phyloP scores from a whole-genome alignment of 129 eudicot species.

The Deinandra increscens region DNA sequence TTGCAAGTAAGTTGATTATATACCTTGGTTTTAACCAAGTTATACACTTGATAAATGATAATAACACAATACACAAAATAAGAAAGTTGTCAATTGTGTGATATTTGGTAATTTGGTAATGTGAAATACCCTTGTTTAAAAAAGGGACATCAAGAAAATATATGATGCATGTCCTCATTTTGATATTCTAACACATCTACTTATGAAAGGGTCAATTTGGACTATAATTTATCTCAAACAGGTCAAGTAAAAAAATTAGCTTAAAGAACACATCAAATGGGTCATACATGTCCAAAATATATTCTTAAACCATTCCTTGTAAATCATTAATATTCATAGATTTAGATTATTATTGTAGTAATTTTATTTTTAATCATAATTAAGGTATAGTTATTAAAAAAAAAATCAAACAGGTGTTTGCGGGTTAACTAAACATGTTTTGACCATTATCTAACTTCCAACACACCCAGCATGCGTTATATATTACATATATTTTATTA shows the following conservation, averaged over 20 bases:
- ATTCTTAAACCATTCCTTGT: not conserved
- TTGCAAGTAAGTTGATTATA: not conserved
- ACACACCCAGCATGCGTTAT: not conserved
- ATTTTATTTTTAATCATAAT: not conserved
- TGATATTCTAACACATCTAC: not conserved
- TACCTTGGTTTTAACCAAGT: no score
- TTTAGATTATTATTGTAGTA: no score
- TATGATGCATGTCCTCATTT: not conserved
- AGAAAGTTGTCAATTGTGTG: not conserved
- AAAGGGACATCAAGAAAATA: not conserved
- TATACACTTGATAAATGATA: no score
- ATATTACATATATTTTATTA: no score
- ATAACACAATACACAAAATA: not conserved
- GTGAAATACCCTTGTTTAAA: not conserved
- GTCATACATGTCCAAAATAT: not conserved
- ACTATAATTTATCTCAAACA: not conserved
- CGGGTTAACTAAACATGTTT: not conserved
- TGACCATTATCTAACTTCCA: slow-evolving; percentile 1
- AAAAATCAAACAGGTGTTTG: not conserved
- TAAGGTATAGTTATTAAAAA: not conserved
- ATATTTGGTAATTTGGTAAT: no score
- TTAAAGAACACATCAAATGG: not conserved
- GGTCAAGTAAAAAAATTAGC: not conserved
- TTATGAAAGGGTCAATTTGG: not conserved
- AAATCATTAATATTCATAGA: not conserved